These are phyloP conservation scores for Penicillium verrucosum DNA, from an alignment of 2,329 filamentous ascomycete species.

Conservation along the genomic window DNA sequence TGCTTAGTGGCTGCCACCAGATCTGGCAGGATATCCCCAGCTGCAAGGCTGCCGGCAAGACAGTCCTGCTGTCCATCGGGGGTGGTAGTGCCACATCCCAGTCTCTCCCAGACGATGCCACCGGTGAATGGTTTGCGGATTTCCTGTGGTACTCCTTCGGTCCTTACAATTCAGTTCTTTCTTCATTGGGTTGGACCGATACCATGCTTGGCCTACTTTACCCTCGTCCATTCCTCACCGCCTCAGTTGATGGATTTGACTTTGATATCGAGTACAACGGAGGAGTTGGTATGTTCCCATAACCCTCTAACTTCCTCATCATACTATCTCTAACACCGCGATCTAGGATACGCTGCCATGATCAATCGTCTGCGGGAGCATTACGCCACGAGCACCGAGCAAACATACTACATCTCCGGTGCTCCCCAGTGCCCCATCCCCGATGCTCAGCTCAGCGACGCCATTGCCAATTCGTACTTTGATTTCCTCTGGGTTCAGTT, in stretches of 20 bases:
- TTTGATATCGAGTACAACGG: constrained; percentile 45
- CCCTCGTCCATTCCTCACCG: constrained; percentile 49
- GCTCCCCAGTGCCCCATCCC: constrained; percentile 54
- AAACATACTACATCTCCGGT: constrained; percentile 50
- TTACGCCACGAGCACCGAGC: constrained; percentile 34
- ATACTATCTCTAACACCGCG: not conserved
- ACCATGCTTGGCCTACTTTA: not conserved
- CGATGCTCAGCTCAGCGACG: constrained; percentile 46
- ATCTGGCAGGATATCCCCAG: constrained; percentile 43
- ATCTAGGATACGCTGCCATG: constrained; percentile 47
- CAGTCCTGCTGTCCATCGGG: constrained; percentile 48
- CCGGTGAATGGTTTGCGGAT: constrained; percentile 46
- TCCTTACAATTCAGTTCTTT: constrained; percentile 33
- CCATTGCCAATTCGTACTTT: constrained; percentile 46
- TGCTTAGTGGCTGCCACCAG: constrained; percentile 45
- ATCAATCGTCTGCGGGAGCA: constrained; percentile 47
- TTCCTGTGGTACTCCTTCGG: constrained; percentile 53
- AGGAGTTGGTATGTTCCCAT: constrained; percentile 26
- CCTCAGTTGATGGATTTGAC: constrained; percentile 52
- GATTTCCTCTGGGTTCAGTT: constrained; percentile 57
- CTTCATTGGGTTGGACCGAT: constrained; percentile 20
- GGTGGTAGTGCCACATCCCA: constrained; percentile 44
- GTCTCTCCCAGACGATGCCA: constrained; percentile 39
- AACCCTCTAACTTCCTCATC: not conserved
- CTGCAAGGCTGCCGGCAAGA: constrained; percentile 45